Percentiles rank a stretch among this genome's conserved stretches.
Evolutionary conservation across 768 basidiomycete genomes (phyloP).

Genomic region (Boletus sp.): DNA sequence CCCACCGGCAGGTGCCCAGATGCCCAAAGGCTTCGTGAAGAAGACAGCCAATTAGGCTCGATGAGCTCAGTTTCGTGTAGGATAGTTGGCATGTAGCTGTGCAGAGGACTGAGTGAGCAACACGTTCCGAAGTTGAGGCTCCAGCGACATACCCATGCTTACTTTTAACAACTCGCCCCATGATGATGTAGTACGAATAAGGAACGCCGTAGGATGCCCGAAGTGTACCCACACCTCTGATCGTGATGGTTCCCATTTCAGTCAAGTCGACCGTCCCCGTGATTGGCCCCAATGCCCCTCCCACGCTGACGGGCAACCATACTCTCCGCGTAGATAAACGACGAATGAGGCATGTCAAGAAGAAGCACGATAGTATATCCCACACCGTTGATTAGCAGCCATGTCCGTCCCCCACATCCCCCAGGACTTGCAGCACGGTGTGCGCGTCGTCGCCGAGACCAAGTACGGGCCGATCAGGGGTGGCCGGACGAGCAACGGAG

Average conservation of each 20-base stretch:
- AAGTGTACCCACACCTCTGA: background rate
- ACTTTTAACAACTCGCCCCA: background rate
- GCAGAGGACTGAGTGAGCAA: background rate
- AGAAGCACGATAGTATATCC: background rate
- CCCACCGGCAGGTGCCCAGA: slow-evolving; percentile 47
- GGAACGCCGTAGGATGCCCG: slow-evolving; percentile 6
- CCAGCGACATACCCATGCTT: background rate
- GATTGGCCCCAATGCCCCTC: slow-evolving; percentile 2
- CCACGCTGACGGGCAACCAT: slow-evolving; percentile 1
- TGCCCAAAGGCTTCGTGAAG: slow-evolving; percentile 46
- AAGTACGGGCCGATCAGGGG: slow-evolving; percentile 55
- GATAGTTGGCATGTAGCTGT: background rate
- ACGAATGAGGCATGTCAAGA: background rate
- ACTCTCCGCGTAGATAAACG: slow-evolving; percentile 12
- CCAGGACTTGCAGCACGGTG: slow-evolving; percentile 48
- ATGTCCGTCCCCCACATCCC: slow-evolving; percentile 42
- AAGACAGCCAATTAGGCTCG: background rate
- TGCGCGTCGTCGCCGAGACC: slow-evolving; percentile 50
- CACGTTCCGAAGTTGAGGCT: slow-evolving; percentile 1
- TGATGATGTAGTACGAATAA: background rate
- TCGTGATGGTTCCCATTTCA: background rate
- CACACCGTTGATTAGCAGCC: background rate
- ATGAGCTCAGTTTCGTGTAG: slow-evolving; percentile 4
- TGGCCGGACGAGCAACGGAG: slow-evolving; percentile 56
- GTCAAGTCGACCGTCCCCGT: background rate